phyloP scores from a whole-genome alignment of 371 early-diverging fungal genomes.

The Spraguea lophii region DNA sequence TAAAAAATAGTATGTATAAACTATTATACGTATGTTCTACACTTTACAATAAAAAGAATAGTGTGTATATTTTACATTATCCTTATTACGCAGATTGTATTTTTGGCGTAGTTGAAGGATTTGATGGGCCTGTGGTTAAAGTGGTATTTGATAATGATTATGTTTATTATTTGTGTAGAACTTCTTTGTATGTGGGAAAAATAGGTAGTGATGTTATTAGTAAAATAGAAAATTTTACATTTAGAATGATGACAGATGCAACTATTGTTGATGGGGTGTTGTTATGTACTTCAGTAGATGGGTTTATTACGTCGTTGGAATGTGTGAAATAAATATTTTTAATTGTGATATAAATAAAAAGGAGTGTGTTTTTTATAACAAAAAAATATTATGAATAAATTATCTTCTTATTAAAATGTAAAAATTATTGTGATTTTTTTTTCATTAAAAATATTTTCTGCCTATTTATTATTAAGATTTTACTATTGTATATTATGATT shows the following conservation, averaged over 20 bases:
- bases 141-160: constrained; percentile 5
- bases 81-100: constrained; percentile 18
- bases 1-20: too few species aligned
- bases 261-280: constrained; percentile 6
- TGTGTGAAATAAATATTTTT: too few species aligned
- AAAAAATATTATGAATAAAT: too few species aligned
- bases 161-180: constrained; percentile 23
- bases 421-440: too few species aligned
- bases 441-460: too few species aligned
- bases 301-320: constrained; percentile 27
- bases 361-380: too few species aligned
- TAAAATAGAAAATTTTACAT: constrained; percentile 34
- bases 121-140: constrained; percentile 27
- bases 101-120: constrained; percentile 24
- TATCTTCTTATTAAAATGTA: too few species aligned
- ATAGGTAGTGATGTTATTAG: neutral
- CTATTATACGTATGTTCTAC: neutral
- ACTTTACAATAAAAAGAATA: neutral
- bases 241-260: constrained; percentile 40
- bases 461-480: too few species aligned
- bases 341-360: too few species aligned
- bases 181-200: constrained; percentile 31
- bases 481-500: too few species aligned
- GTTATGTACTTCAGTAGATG: constrained; percentile 26
- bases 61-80: constrained; percentile 1